phyloP scores from a whole-genome alignment of 1,284 basidiomycete species.

The Austroboletus rostrupii region DNA sequence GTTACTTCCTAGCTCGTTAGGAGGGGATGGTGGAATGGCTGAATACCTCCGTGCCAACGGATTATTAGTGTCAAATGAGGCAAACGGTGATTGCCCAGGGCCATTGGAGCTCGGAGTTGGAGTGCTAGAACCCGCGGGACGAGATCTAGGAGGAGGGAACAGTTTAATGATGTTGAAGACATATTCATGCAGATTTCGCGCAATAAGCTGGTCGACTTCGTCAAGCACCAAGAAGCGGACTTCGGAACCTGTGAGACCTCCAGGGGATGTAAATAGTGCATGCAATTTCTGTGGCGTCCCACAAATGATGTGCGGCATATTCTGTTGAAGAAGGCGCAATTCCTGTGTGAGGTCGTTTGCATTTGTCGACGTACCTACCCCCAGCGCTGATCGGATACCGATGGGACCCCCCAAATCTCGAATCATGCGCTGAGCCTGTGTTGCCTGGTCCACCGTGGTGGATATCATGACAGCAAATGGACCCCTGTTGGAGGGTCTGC shows the following conservation, averaged over 20 bases:
- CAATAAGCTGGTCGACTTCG: slow-evolving; percentile 97
- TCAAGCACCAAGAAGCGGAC: slow-evolving; percentile 92
- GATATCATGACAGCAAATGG: slow-evolving; percentile 91
- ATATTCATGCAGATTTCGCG: slow-evolving; percentile 92
- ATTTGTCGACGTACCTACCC: slow-evolving; percentile 72
- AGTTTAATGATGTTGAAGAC: slow-evolving; percentile 91
- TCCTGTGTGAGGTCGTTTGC: slow-evolving; percentile 70
- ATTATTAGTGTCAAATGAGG: slow-evolving; percentile 49
- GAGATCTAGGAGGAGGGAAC: slow-evolving; percentile 80
- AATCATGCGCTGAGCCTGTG: slow-evolving; percentile 96
- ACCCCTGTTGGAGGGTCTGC: slow-evolving; percentile 61
- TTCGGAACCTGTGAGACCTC: slow-evolving; percentile 74
- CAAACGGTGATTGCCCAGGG: slow-evolving; percentile 39
- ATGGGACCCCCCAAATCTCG: slow-evolving; percentile 90
- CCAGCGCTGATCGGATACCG: slow-evolving; percentile 83
- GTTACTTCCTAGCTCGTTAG: slow-evolving; percentile 31
- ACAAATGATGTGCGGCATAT: slow-evolving; percentile 91
- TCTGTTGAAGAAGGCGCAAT: slow-evolving; percentile 81
- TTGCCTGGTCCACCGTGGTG: slow-evolving; percentile 97
- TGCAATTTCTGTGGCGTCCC: slow-evolving; percentile 96
- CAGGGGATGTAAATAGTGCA: slow-evolving; percentile 82
- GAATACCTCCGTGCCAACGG: slow-evolving; percentile 55
- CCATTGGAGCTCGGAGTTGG: slow-evolving; percentile 37
- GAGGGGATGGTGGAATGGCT: slow-evolving; percentile 45
- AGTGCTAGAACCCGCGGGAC: slow-evolving; percentile 45